phyloP scores from a whole-genome alignment of 768 basidiomycete species.

The Mycena capillaripes region DNA sequence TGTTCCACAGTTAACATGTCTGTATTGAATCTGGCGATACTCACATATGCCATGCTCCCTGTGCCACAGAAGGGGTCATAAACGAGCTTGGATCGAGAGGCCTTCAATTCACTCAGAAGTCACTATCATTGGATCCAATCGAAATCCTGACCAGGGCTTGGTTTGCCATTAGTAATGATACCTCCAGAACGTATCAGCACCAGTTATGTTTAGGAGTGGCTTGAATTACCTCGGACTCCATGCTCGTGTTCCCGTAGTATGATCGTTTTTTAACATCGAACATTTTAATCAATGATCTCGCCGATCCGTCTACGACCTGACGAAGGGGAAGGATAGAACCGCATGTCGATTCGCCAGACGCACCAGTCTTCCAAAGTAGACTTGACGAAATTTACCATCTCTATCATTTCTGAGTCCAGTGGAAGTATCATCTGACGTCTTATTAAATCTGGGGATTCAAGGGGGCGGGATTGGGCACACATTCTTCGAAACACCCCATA shows the following conservation, averaged over 20 bases:
- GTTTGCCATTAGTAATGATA: conserved; percentile 96
- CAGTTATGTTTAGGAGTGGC: neutral
- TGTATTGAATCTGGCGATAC: conserved; percentile 40
- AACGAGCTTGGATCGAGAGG: conserved; percentile 88
- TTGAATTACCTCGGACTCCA: conserved; percentile 82
- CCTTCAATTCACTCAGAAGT: conserved; percentile 57
- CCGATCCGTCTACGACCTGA: conserved; percentile 59
- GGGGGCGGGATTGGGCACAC: conserved; percentile 56
- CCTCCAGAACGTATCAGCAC: conserved; percentile 38
- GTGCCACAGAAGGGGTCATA: conserved; percentile 98
- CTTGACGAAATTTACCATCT: conserved; percentile 76
- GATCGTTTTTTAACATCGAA: conserved; percentile 92
- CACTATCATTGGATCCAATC: neutral
- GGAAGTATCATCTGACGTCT: conserved; percentile 61
- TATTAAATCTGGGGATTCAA: conserved; percentile 39
- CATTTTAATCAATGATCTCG: conserved; percentile 70
- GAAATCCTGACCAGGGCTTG: conserved; percentile 82
- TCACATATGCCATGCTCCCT: conserved; percentile 90
- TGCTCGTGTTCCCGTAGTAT: conserved; percentile 96
- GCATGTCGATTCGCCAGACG: conserved; percentile 43
- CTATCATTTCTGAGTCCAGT: conserved; percentile 67
- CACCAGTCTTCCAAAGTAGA: conserved; percentile 92
- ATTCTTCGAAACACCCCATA: conserved; percentile 89
- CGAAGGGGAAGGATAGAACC: neutral
- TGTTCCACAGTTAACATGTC: too few relatives aligned